Base-by-base conservation (phyloP, 768 basidiomycete genomes). In the Boletus tomentosulus region DNA sequence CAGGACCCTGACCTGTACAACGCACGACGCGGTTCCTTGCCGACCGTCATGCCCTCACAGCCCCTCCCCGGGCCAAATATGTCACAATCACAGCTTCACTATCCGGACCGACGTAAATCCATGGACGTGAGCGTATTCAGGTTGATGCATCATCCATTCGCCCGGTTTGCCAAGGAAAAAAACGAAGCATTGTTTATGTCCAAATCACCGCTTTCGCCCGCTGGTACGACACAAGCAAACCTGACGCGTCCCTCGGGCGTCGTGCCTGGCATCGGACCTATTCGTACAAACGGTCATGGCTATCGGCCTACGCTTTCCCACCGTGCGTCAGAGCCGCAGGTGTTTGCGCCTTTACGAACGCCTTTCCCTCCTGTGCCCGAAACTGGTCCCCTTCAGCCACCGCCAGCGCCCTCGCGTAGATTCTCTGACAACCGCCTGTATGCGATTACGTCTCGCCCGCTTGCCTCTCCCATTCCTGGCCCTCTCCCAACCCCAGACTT, bases 401-500 rank as follows among this genome's bases (percentile, higher is more conserved):
- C 59, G 8, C 43, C 57, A 3, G 22, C 53, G 13, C 38, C 53
- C 11, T 24, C 62, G 13, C 68, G 70, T 27, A 62, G 70, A 50
- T 57, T 59, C 34, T 67, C 81, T 43, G 82, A 83, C 55, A 78
- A 78, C 55, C 72, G 72, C 13, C 66, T 80, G 6, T 82, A 76
- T 59, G 68, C 79, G 6, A 64, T 81, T 51, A 72, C 77, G 28
- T 73, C 79, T 7, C 78, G 84, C 35, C 62, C 74, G 66, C 76
- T 43, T 74, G 74, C 53, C 67, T 82, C 56, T 70, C 82, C 69
- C 2, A 71, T 71, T 48, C 69, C 69, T 9, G 84, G 84, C 3
- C 84, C 84, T 5, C 73, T 86, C 16, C 84, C 84, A 2, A 75
- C 76, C 5, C 82, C 82, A 38, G 78, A 77, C 51, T 86, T 82